phyloP scores from a whole-genome alignment of 352 stramenopile genomes.

The Phytopythium chamaehyphon region DNA sequence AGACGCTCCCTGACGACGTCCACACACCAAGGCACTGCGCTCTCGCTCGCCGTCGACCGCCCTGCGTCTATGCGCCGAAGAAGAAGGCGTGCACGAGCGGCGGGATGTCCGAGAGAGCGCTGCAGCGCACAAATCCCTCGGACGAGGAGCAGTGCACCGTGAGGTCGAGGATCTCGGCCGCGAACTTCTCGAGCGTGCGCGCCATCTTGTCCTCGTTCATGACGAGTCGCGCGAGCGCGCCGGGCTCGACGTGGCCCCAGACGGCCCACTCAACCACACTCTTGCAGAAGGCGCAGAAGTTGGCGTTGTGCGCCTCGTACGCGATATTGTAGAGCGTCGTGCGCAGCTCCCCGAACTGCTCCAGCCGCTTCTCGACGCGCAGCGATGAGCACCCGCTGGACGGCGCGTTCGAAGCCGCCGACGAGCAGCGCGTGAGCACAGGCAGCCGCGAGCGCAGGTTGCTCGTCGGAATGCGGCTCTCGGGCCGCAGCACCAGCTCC shows the following conservation, averaged over 20 bases:
- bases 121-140: conserved; percentile 12
- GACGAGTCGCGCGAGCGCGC: conserved; percentile 6
- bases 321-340: conserved; percentile 16
- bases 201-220: conserved; percentile 8
- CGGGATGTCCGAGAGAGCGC: conserved; percentile 15
- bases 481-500: conserved; percentile 2
- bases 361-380: conserved; percentile 13
- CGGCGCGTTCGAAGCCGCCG: neutral
- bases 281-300: conserved; percentile 21
- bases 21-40: too few species aligned
- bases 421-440: neutral
- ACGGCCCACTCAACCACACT: conserved; percentile 20
- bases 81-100: conserved; percentile 25
- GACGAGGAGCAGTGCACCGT: conserved; percentile 8
- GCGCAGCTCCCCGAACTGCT: conserved; percentile 15
- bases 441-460: conserved; percentile 2
- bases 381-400: conserved; percentile 1
- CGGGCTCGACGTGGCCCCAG: conserved; percentile 11
- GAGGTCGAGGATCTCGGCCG: conserved; percentile 9
- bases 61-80: conserved; percentile 11
- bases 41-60: neutral
- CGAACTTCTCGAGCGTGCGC: conserved; percentile 13
- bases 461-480: conserved; percentile 7
- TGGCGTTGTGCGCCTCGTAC: conserved; percentile 9
- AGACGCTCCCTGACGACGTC: too few species aligned